Evolutionary conservation across 768 basidiomycete species (phyloP).

Genomic region (Cyclocybe aegerita): DNA sequence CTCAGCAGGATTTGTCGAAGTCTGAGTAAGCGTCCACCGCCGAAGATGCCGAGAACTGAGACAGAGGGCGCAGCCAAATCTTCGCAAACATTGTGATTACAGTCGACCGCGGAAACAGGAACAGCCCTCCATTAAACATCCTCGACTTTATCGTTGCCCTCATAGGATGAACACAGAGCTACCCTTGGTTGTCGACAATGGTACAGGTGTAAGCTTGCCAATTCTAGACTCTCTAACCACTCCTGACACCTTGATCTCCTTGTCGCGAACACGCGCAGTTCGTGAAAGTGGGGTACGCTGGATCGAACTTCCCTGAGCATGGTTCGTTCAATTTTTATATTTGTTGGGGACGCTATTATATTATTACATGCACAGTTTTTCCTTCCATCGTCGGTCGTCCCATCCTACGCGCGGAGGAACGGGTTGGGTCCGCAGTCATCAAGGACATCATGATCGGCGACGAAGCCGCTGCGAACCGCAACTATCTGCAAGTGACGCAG

Average conservation of each 20-base stretch:
- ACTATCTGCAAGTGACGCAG: slow-evolving; percentile 94
- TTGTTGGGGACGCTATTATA: background rate
- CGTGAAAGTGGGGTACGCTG: slow-evolving; percentile 88
- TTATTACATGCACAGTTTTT: slow-evolving; percentile 60
- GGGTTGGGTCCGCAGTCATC: slow-evolving; percentile 82
- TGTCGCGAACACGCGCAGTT: slow-evolving; percentile 49
- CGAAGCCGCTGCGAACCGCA: slow-evolving; percentile 91
- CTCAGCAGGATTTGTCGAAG: too few relatives aligned
- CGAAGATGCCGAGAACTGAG: too few relatives aligned
- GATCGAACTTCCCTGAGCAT: slow-evolving; percentile 94
- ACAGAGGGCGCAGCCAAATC: too few relatives aligned
- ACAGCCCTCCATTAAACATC: background rate
- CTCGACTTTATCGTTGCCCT: slow-evolving; percentile 2
- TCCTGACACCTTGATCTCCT: slow-evolving; percentile 5
- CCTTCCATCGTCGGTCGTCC: slow-evolving; percentile 96
- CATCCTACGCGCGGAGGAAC: slow-evolving; percentile 96
- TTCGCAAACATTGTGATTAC: too few relatives aligned
- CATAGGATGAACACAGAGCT: slow-evolving; percentile 42
- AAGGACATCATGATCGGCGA: slow-evolving; percentile 99
- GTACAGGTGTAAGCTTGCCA: slow-evolving; percentile 71
- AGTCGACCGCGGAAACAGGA: too few relatives aligned
- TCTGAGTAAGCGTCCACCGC: too few relatives aligned
- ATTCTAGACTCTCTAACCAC: background rate
- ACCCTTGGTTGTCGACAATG: slow-evolving; percentile 84
- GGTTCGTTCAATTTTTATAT: slow-evolving; percentile 43